Base-by-base conservation (phyloP, 352 stramenopile genomes). In the Pythium utonaiense region DNA sequence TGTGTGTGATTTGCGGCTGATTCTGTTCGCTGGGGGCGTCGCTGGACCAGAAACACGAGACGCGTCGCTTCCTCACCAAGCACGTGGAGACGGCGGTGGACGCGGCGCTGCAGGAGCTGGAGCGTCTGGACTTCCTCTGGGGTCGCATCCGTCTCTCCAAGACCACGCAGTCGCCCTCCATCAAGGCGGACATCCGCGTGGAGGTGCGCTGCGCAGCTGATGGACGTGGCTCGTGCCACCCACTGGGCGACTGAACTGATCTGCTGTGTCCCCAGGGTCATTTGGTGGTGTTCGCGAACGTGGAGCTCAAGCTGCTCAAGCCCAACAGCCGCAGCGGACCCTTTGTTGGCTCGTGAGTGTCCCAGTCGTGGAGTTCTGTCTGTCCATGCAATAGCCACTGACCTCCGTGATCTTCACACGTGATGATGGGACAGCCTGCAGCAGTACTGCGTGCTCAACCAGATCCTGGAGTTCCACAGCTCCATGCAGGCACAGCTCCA, bases 71-170 rank as follows among this genome's bases (percentile, higher is more conserved):
- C 55, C 57, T 91, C 50, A 64, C 80, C 41, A 79, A 83, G 58
- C 74, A 87, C 49, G 79, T 86, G 8, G 65, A 75, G 56, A 73
- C 74, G 27, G 64, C 76, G 14, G 64, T 88, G 19, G 65, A 78
- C 40, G 75, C 69, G 19, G 78, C 80, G 28, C 62, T 79, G 41
- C 72, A 83, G 16, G 83, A 93, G 54, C 65, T 93, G 9, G 83
- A 93, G 63, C 83, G 78, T 19, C 75, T 93, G n/a, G 80, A 93
- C 59, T 87, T 93, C 58, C 75, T 93, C 30, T 93, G 83, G 80
- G 81, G 83, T 7, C 73, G 79, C 56, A 93, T 93, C 51, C 83
- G 83, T 19, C 83, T 85, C 44, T 79, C 81, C 44, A 80, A 79
- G 21, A 57, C 69, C 16, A 69, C 63, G 17, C 36, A 64, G 17